Evolutionary conservation across 371 early-diverging fungal species (phyloP).

Genomic region (Mortierella sp.): DNA sequence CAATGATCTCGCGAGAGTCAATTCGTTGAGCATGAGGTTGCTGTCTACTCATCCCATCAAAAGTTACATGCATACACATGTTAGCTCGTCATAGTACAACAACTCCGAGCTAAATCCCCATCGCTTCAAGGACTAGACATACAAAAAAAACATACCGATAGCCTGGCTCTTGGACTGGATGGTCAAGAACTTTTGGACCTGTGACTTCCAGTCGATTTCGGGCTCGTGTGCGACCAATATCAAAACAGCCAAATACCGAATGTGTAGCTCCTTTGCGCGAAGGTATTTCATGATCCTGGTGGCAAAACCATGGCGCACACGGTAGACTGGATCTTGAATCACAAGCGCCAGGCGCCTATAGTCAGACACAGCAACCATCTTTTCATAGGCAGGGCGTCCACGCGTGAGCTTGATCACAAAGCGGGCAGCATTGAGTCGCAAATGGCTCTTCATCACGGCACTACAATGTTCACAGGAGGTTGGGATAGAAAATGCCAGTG

Average conservation of each 20-base stretch:
- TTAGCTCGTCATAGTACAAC: neutral
- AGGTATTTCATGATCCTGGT: conserved; percentile 81
- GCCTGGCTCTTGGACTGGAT: conserved; percentile 60
- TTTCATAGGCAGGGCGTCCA: conserved; percentile 61
- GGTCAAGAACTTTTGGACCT: conserved; percentile 64
- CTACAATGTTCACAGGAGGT: conserved; percentile 9
- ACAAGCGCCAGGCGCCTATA: conserved; percentile 71
- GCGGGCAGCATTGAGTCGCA: conserved; percentile 79
- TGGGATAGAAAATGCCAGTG: neutral
- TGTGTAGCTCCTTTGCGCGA: conserved; percentile 68
- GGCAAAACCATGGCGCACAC: conserved; percentile 85
- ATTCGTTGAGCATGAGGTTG: conserved; percentile 69
- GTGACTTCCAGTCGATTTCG: conserved; percentile 71
- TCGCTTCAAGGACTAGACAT: neutral
- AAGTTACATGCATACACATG: neutral
- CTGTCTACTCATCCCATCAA: conserved; percentile 14
- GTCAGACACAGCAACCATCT: conserved; percentile 66
- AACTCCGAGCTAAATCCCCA: neutral
- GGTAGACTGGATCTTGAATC: conserved; percentile 83
- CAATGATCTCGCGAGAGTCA: conserved; percentile 76
- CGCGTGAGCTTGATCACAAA: conserved; percentile 78
- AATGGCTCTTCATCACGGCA: conserved; percentile 61
- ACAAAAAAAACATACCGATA: conserved; percentile 35
- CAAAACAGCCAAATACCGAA: conserved; percentile 78
- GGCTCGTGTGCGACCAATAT: conserved; percentile 92